Conservation (phyloP, 176 grass and related monocot genomes). For the Microstegium vimineum region DNA sequence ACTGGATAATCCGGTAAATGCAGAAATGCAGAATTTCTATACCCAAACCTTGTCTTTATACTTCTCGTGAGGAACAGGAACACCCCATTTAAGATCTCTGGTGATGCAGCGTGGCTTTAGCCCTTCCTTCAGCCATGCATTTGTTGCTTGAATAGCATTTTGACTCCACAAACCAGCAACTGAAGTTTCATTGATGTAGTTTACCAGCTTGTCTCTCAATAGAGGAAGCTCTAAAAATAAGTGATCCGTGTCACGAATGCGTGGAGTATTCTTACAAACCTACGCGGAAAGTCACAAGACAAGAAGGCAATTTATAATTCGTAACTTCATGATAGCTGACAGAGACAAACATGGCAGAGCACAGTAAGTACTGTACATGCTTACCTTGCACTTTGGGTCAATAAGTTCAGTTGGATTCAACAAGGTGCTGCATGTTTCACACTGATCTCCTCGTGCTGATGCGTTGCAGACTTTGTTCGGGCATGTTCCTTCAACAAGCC, state of each 20-base stretch:
- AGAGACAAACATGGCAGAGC: not conserved
- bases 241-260: constrained; percentile 87
- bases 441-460: constrained; percentile 83
- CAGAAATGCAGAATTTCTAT: constrained; percentile 8
- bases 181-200: constrained; percentile 81
- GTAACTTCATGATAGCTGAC: not conserved
- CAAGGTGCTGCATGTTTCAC: constrained; percentile 91
- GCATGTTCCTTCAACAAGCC: constrained; percentile 86
- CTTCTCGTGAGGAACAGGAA: constrained; percentile 91
- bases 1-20: not conserved
- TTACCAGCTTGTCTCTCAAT: constrained; percentile 71
- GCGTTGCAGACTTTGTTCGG: constrained; percentile 75
- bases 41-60: constrained; percentile 84
- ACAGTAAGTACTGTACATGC: not conserved
- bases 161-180: constrained; percentile 93
- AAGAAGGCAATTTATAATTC: not conserved
- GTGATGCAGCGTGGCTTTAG: constrained; percentile 89
- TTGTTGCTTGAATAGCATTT: constrained; percentile 97
- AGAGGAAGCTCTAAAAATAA: constrained; percentile 96
- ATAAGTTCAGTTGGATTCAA: constrained; percentile 89
- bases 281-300: constrained; percentile 24
- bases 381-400: constrained; percentile 96
- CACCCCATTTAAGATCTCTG: constrained; percentile 99
- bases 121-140: constrained; percentile 98
- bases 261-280: constrained; percentile 78